Conservation (phyloP, 495 filamentous ascomycete genomes). For the Penicillium fimorum region DNA sequence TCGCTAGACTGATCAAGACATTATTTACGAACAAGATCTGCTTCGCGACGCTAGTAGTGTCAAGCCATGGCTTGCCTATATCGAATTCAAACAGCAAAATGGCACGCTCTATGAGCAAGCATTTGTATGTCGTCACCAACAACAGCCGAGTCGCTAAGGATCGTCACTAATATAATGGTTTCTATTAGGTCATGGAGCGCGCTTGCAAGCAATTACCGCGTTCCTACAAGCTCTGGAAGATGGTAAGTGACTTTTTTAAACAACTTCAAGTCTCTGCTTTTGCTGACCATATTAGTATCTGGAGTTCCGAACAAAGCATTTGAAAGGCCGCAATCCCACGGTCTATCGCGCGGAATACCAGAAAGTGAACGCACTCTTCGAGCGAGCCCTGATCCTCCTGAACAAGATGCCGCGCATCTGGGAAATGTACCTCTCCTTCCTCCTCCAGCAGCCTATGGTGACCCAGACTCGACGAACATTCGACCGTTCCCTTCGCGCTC, state of each 20-base stretch:
- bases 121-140: constrained; percentile 57
- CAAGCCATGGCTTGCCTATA: constrained; percentile 95
- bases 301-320: constrained; percentile 77
- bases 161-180: constrained; percentile 11
- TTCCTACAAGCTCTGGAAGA: constrained; percentile 98
- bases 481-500: constrained; percentile 86
- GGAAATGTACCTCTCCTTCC: constrained; percentile 95
- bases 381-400: constrained; percentile 87
- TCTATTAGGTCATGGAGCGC: constrained; percentile 67
- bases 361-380: constrained; percentile 95
- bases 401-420: constrained; percentile 99
- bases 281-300: constrained; percentile 63
- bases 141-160: not conserved
- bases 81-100: constrained; percentile 86
- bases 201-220: constrained; percentile 86
- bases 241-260: constrained; percentile 53
- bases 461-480: constrained; percentile 90
- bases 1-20: constrained; percentile 74
- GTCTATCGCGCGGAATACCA: constrained; percentile 76
- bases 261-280: not conserved
- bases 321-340: constrained; percentile 79
- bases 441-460: constrained; percentile 86
- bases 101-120: constrained; percentile 86
- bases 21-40: constrained; percentile 94
- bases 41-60: constrained; percentile 79